phyloP scores from a whole-genome alignment of 345 rosid species.

The Rhodomyrtus tomentosa region DNA sequence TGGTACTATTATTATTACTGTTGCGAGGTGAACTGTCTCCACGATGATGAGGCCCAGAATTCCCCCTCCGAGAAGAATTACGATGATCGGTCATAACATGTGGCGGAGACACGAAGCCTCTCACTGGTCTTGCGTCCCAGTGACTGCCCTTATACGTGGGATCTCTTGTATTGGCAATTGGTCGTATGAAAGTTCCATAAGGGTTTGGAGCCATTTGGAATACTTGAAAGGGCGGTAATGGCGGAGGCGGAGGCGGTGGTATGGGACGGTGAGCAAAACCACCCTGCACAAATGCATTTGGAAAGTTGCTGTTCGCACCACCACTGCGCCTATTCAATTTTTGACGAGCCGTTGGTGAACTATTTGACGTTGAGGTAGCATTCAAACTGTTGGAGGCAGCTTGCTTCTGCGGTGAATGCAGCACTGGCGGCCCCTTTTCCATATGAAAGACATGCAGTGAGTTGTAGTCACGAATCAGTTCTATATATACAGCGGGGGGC shows the following conservation, averaged over 20 bases:
- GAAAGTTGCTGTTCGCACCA: slow-evolving; percentile 9
- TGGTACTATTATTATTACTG: slow-evolving; percentile 19
- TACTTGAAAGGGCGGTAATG: slow-evolving; percentile 31
- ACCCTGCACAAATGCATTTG: slow-evolving; percentile 16
- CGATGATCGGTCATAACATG: slow-evolving; percentile 25
- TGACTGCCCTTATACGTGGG: slow-evolving; percentile 20
- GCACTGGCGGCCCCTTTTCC: slow-evolving; percentile 17
- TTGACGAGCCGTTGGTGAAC: slow-evolving; percentile 19
- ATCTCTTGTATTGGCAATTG: slow-evolving; percentile 26
- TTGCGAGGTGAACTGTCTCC: slow-evolving; percentile 30
- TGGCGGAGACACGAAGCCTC: slow-evolving; percentile 27
- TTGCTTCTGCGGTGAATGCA: slow-evolving; percentile 21
- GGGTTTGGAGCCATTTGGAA: slow-evolving; percentile 18
- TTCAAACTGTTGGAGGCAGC: slow-evolving; percentile 12
- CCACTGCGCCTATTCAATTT: slow-evolving; percentile 23
- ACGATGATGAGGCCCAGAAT: slow-evolving; percentile 31
- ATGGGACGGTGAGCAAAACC: slow-evolving; percentile 12
- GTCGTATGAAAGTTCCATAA: slow-evolving; percentile 15
- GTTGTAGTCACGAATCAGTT: neutral
- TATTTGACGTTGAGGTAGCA: slow-evolving; percentile 20
- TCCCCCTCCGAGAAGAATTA: slow-evolving; percentile 34
- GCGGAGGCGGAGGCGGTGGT: slow-evolving; percentile 25
- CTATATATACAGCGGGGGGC: neutral
- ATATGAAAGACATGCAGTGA: neutral
- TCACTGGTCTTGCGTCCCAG: slow-evolving; percentile 33